Evolutionary conservation across 768 basidiomycete genomes (phyloP), one percentile per base, ranked within the genome.

Genomic region (Mycena rosella): DNA sequence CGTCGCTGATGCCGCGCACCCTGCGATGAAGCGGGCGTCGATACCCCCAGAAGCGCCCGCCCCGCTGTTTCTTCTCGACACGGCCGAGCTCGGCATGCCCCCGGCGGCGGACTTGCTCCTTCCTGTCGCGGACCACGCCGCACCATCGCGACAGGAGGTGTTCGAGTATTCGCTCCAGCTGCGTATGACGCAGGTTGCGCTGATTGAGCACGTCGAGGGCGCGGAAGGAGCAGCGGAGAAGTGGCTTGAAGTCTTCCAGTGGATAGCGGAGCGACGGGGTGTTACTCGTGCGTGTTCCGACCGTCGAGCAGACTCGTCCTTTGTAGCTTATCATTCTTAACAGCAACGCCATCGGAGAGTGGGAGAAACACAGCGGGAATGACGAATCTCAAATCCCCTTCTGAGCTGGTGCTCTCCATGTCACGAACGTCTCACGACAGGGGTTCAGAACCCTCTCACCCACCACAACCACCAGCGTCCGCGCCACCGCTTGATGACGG

Each of bases 201-300:
- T 98, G 54, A 85, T 86, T 20, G 98, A 99, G 79, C 87, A 91
- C 38, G 86, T 93, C 20, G 91, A 96, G 40, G 97, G 98, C 0
- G 86, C 95, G 0, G 95, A 96, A 72, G 88, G 89, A 44, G 96
- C 96, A 0, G 90, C 92, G 68, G 80, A 82, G 20, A 90, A 88
- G 63, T 96, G 95, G 88, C 82, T 95, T 18, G 94, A 95, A 29
- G 85, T 95, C 10, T 97, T 96, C 77, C 81, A 87, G 6, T 98
- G 93, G 92, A 90, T 96, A 74, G 90, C 95, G 0, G 91, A 90
- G 63, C 82, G 84, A 72, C 84, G 76, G 49, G 78, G 80, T 30
- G 44, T 72, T 51, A 69, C 76, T 11, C 71, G 72, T 51, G 72
- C 49, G 66, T 64, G 10, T 24, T 32, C 17, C 5, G 1, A 4